These are phyloP conservation scores for Calcarisporium arbuscula DNA, from an alignment of 2,329 filamentous ascomycete species.

Conservation along the genomic window DNA sequence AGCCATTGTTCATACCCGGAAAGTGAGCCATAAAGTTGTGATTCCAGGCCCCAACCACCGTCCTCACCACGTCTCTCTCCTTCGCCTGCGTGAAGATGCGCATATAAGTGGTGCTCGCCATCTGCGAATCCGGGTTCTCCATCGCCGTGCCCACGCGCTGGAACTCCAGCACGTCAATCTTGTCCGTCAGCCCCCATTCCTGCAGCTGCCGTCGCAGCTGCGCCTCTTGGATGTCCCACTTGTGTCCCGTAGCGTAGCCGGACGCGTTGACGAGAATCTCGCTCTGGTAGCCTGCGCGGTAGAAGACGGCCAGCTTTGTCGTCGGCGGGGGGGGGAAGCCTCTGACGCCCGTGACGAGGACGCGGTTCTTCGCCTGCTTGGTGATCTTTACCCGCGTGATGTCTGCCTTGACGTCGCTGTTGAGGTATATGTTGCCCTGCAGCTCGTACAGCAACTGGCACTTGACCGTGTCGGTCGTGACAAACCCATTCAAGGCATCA, in stretches of 20 bases:
- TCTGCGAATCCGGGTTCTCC: slow-evolving; percentile 31
- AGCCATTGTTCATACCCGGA: slow-evolving; percentile 11
- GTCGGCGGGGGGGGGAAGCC: slow-evolving; percentile 41
- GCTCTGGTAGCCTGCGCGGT: slow-evolving; percentile 39
- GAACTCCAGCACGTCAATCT: slow-evolving; percentile 46
- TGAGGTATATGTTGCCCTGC: slow-evolving; percentile 40
- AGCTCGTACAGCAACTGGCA: slow-evolving; percentile 45
- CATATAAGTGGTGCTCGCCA: slow-evolving; percentile 36
- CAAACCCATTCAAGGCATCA: slow-evolving; percentile 32
- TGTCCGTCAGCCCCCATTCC: slow-evolving; percentile 26
- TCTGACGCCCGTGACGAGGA: slow-evolving; percentile 32
- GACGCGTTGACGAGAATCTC: slow-evolving; percentile 38
- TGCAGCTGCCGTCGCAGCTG: slow-evolving; percentile 38
- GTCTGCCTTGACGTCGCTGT: slow-evolving; percentile 40
- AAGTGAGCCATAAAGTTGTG: slow-evolving; percentile 36
- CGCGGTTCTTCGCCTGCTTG: slow-evolving; percentile 27
- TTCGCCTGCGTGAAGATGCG: slow-evolving; percentile 36
- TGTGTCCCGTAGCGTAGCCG: slow-evolving; percentile 40
- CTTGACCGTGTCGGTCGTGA: slow-evolving; percentile 29
- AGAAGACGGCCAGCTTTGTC: slow-evolving; percentile 46
- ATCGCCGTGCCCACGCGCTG: slow-evolving; percentile 27
- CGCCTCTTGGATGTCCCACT: slow-evolving; percentile 42
- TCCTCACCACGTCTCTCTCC: slow-evolving; percentile 18
- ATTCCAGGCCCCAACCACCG: slow-evolving; percentile 22
- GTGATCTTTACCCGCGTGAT: slow-evolving; percentile 27